Conservation (phyloP, 1,284 basidiomycete species). For the Phenoliferia sp. region DNA sequence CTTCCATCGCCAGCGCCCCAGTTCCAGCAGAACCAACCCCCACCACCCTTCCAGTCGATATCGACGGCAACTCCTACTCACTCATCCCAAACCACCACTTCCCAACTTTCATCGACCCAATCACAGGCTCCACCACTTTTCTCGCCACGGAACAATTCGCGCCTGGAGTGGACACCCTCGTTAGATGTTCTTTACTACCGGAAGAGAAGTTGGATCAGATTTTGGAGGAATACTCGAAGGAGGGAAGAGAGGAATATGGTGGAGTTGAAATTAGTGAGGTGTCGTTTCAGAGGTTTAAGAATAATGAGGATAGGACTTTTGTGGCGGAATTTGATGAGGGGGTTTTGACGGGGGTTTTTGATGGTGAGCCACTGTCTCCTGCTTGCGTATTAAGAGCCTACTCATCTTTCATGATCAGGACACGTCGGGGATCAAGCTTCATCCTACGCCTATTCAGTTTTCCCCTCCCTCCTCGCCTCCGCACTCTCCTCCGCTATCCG, state of each 20-base stretch:
- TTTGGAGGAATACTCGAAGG: neutral
- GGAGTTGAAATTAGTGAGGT: neutral
- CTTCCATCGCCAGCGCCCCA: no score
- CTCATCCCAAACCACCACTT: neutral
- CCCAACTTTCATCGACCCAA: neutral
- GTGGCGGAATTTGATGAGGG: neutral
- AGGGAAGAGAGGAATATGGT: neutral
- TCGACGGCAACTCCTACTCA: neutral
- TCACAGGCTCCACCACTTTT: neutral
- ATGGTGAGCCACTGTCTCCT: neutral
- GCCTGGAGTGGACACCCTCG: neutral
- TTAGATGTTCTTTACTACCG: neutral
- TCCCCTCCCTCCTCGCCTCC: slow-evolving; percentile 28
- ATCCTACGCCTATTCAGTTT: slow-evolving; percentile 33
- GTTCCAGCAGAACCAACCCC: no score
- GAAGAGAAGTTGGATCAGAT: neutral
- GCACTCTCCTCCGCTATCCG: slow-evolving; percentile 7
- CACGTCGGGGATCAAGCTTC: neutral
- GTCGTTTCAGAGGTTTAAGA: neutral
- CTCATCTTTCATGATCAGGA: neutral
- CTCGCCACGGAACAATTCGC: neutral
- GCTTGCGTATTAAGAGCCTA: neutral
- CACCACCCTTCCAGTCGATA: neutral
- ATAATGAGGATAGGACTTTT: neutral
- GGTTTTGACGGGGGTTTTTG: neutral